Percentiles rank a stretch among this genome's conserved stretches.
Evolutionary conservation across 345 rosid genomes (phyloP).

Genomic region (Eucalyptus lansdowneana): DNA sequence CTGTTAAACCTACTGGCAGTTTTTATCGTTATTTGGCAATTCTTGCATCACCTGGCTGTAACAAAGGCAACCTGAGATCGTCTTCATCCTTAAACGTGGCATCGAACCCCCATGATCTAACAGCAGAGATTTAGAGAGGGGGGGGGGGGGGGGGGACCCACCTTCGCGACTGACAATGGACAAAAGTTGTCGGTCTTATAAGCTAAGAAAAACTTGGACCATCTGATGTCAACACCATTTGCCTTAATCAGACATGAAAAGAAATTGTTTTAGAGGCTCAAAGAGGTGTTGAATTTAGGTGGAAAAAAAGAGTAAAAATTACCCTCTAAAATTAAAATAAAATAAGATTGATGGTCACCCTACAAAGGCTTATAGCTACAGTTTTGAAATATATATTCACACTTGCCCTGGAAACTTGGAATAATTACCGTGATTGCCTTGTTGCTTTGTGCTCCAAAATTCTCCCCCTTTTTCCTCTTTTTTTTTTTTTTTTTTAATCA

Average conservation of each 20-base stretch:
- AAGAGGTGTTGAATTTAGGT: not conserved
- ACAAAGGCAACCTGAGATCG: not conserved
- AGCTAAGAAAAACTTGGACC: not conserved
- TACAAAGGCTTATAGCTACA: not conserved
- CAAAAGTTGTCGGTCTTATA: not conserved
- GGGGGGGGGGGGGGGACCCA: too few species aligned
- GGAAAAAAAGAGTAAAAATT: not conserved
- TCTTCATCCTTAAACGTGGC: not conserved
- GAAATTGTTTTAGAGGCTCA: not conserved
- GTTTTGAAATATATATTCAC: not conserved
- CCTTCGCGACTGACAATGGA: not conserved
- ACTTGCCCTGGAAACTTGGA: conserved; percentile 9
- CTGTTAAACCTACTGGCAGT: not conserved
- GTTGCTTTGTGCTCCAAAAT: not conserved
- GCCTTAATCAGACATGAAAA: not conserved
- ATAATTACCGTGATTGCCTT: not conserved
- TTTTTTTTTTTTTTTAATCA: too few species aligned
- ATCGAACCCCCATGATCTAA: not conserved
- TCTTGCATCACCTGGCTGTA: not conserved
- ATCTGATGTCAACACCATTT: not conserved
- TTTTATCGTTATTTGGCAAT: not conserved
- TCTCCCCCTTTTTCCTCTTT: not conserved
- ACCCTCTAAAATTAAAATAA: not conserved
- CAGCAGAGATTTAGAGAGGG: not conserved
- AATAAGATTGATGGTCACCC: not conserved